These are phyloP conservation scores for Gaeumannomyces sp. DNA, from an alignment of 2,329 filamentous ascomycete species.

Conservation along the genomic window DNA sequence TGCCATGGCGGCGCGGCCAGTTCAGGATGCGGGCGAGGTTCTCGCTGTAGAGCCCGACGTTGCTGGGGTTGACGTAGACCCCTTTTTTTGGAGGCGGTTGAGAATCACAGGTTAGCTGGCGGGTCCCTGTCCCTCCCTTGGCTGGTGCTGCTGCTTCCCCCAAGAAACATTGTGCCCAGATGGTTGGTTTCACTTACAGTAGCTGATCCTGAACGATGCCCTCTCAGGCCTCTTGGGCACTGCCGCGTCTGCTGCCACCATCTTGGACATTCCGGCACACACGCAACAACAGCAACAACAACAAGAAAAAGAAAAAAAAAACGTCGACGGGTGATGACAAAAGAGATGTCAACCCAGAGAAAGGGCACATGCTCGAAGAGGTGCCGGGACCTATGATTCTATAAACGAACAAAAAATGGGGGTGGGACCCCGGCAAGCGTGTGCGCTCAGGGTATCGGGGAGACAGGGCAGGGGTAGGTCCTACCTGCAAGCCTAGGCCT, in stretches of 20 bases:
- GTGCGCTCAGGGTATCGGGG: no score
- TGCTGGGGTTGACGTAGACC: background rate
- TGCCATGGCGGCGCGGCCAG: background rate
- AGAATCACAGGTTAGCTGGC: no score
- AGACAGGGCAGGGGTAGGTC: background rate
- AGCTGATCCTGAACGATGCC: slow-evolving; percentile 5
- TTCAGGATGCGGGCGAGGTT: slow-evolving; percentile 8
- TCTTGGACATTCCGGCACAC: background rate
- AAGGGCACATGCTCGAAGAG: background rate
- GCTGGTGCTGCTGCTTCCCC: no score
- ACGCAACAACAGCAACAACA: no score
- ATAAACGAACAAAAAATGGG: background rate
- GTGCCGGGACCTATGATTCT: background rate
- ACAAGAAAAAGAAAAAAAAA: no score
- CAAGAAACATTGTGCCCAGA: background rate
- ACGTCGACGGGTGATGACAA: no score
- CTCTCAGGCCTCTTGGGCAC: background rate
- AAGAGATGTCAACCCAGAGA: background rate
- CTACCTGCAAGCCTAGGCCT: no score
- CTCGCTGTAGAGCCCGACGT: background rate
- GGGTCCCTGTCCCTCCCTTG: no score
- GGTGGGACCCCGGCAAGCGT: background rate
- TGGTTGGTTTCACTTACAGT: background rate
- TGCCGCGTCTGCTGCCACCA: background rate
- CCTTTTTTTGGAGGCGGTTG: background rate